These are phyloP conservation scores for Allomyces macrogynus DNA, from an alignment of 192 early-diverging fungal genomes.

Conservation along the genomic window DNA sequence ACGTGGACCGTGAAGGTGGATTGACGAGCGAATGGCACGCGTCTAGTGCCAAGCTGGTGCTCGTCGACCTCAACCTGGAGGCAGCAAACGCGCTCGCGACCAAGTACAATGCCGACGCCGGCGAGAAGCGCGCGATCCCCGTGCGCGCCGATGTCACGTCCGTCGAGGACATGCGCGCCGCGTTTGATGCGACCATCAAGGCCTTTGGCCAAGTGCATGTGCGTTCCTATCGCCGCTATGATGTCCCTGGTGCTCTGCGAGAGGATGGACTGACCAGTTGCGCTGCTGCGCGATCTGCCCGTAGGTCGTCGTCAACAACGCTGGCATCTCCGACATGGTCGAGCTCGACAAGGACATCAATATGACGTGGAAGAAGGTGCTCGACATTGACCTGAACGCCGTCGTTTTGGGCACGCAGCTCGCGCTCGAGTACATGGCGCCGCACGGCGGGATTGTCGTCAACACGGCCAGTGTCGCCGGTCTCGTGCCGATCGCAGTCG, in stretches of 20 bases:
- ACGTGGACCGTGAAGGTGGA: background rate
- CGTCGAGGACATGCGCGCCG: conserved; percentile 10
- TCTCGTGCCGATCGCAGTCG: conserved; percentile 24
- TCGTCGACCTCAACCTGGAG: conserved; percentile 33
- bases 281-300: fast-evolving
- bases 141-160: conserved; percentile 28
- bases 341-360: conserved; percentile 20
- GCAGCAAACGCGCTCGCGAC: conserved; percentile 10
- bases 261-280: no score
- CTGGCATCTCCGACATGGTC: conserved; percentile 24
- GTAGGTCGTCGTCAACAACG: conserved; percentile 37
- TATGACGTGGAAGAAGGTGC: conserved; percentile 24
- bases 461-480: conserved; percentile 61
- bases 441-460: conserved; percentile 37
- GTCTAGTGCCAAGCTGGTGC: conserved; percentile 34
- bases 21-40: background rate
- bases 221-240: background rate
- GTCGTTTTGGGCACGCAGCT: conserved; percentile 55
- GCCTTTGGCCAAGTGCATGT: conserved; percentile 33
- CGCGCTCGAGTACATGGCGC: conserved; percentile 34
- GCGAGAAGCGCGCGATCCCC: conserved; percentile 17
- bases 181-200: conserved; percentile 16
- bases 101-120: conserved; percentile 12
- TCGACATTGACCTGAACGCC: conserved; percentile 56
- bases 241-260: background rate